Base-by-base conservation (phyloP, 352 stramenopile genomes). In the Globisporangium echinulatum region DNA sequence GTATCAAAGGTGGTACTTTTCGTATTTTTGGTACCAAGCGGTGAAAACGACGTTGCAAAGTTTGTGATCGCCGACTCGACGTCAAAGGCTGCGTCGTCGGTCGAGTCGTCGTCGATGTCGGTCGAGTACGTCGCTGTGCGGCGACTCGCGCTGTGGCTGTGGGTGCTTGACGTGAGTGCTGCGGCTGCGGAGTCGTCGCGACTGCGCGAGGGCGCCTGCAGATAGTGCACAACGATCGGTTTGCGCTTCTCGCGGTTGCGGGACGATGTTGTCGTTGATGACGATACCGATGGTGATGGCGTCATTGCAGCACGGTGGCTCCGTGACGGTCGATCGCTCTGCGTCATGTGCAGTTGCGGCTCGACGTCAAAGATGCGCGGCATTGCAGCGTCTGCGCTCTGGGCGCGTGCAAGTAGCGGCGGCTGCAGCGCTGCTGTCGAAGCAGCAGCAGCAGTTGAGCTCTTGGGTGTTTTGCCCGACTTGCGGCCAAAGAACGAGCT, bases 221-320 rank as follows among this genome's bases (percentile, higher is more conserved):
- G 44, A 54, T 81, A 84, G 55, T 63, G 72, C 36, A 84, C 66
- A 5, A 79, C 58, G 49, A 70, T 66, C 4, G 74, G 63, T 6
- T 72, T 68, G 49, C 63, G 66, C 56, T 68, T 67, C 11, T 66
- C 48, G 13, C 62, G 67, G 11, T 72, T 25, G 14, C 65, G 63
- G 15, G 56, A 56, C 19, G 60, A 52, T 40, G 68, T 25, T 25
- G 25, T 25, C 25, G 25, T 25, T 25, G 25, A 59, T 15, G 57
- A 66, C 39, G 64, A 15, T 19, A 13, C 13, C 43, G 49, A 52
- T 17, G 56, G 37, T 10, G 56, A 49, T 2, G 42, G 19, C 7
- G 11, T 14, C 3, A 19, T 0, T 9, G 37, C 42, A n/a, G 43
- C 4, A 43, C 25, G 19, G n/a, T 10, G 43, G 25, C 49, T 15